Evolutionary conservation across 352 stramenopile species (phyloP).

Genomic region (Phytophthora chlamydospora): DNA sequence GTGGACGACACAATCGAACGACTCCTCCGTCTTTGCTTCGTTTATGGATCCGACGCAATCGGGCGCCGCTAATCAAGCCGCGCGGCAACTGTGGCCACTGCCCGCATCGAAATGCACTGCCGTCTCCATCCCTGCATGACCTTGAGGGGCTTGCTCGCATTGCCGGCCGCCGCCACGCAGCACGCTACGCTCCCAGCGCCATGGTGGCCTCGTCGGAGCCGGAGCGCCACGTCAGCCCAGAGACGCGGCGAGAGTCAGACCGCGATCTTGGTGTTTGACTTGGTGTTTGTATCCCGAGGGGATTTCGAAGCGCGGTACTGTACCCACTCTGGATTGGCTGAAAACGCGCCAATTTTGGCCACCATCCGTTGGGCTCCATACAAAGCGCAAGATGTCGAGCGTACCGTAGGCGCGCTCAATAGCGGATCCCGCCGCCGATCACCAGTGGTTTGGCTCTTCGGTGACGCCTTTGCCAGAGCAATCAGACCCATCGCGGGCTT

Average conservation of each 20-base stretch:
- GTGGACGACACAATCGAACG: constrained; percentile 20
- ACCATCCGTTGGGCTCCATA: constrained; percentile 27
- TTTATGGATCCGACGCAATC: constrained; percentile 16
- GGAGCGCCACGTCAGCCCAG: neutral
- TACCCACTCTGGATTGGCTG: constrained; percentile 20
- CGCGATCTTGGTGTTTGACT: constrained; percentile 2
- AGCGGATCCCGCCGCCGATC: constrained; percentile 20
- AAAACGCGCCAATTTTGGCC: constrained; percentile 23
- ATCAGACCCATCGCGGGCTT: constrained; percentile 24
- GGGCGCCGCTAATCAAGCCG: constrained; percentile 11
- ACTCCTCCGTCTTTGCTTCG: constrained; percentile 16
- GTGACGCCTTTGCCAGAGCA: constrained; percentile 17
- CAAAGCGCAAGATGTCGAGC: constrained; percentile 15
- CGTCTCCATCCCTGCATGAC: constrained; percentile 1
- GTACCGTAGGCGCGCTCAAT: constrained; percentile 13
- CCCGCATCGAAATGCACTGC: constrained; percentile 16
- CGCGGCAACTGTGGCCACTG: neutral
- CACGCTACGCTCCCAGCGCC: constrained; percentile 8
- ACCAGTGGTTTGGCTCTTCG: constrained; percentile 22
- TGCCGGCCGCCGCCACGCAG: constrained; percentile 12
- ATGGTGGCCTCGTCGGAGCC: too few species aligned
- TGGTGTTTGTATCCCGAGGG: constrained; percentile 2
- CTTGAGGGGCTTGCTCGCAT: constrained; percentile 17
- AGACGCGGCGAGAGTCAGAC: constrained; percentile 19
- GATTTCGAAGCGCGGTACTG: constrained; percentile 16